Percentiles rank a stretch among this genome's conserved stretches.
phyloP scores from a whole-genome alignment of 202 grass and related monocot species.

The Zizania palustris region DNA sequence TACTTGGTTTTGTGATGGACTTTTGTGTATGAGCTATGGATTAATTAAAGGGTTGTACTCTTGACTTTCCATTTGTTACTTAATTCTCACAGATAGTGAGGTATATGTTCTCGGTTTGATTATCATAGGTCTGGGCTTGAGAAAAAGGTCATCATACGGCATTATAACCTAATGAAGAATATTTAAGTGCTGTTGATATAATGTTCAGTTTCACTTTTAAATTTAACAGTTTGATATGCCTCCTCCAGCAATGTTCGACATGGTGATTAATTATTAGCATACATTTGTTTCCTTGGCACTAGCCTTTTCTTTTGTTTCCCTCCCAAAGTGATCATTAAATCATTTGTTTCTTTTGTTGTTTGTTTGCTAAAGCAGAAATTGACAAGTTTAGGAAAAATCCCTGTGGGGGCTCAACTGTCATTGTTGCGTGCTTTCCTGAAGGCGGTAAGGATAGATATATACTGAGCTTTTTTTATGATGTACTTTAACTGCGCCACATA shows the following conservation, averaged over 20 bases:
- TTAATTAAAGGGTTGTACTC: slow-evolving; percentile 1
- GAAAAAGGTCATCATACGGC: neutral
- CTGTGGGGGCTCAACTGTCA: slow-evolving; percentile 43
- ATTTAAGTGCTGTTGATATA: slow-evolving; percentile 8
- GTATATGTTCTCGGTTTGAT: slow-evolving; percentile 25
- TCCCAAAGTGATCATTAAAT: slow-evolving; percentile 48
- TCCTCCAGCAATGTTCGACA: slow-evolving; percentile 28
- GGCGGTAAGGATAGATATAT: slow-evolving; percentile 59
- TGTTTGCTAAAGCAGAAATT: slow-evolving; percentile 74
- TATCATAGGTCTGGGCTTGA: slow-evolving; percentile 14
- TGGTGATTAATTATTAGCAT: slow-evolving; percentile 16
- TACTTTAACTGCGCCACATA: slow-evolving; percentile 34
- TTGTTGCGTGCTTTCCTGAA: slow-evolving; percentile 58
- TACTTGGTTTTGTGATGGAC: slow-evolving; percentile 19
- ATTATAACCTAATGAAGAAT: slow-evolving; percentile 17
- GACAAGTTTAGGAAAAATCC: slow-evolving; percentile 63
- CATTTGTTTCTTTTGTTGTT: slow-evolving; percentile 56
- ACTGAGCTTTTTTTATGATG: slow-evolving; percentile 39
- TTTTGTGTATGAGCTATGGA: slow-evolving; percentile 17
- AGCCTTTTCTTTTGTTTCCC: slow-evolving; percentile 32
- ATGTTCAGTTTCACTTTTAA: slow-evolving; percentile 10
- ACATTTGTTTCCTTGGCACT: slow-evolving; percentile 29
- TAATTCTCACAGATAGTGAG: slow-evolving; percentile 13
- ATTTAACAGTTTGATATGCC: slow-evolving; percentile 5
- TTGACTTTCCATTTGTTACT: neutral